These are phyloP conservation scores for Umbelopsis sp. DNA, from an alignment of 371 early-diverging fungal genomes.

Conservation along the genomic window DNA sequence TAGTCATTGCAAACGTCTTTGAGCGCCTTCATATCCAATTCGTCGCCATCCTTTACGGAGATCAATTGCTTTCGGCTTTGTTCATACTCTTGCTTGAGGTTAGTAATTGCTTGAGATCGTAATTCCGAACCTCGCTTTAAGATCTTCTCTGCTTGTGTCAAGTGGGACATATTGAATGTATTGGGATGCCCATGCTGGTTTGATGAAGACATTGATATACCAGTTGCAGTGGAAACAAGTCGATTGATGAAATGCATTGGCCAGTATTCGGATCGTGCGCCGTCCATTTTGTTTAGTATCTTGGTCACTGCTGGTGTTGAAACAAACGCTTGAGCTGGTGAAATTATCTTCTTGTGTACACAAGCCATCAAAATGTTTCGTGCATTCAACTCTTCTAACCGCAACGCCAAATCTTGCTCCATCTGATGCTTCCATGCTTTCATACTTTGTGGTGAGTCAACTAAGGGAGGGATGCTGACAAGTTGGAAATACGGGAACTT, in stretches of 20 bases:
- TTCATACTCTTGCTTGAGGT: conserved; percentile 1
- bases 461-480: conserved; percentile 29
- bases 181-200: conserved; percentile 26
- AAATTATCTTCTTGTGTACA: conserved; percentile 28
- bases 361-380: conserved; percentile 40
- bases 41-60: conserved; percentile 19
- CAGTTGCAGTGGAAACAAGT: conserved; percentile 39
- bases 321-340: conserved; percentile 16
- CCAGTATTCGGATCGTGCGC: conserved; percentile 45
- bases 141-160: conserved; percentile 30
- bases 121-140: conserved; percentile 24
- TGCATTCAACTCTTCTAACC: conserved; percentile 51
- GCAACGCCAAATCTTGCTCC: conserved; percentile 36
- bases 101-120: conserved; percentile 23
- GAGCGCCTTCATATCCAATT: conserved; percentile 30
- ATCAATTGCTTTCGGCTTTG: not conserved
- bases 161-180: conserved; percentile 23
- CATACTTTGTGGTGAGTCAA: conserved; percentile 22
- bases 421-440: conserved; percentile 30
- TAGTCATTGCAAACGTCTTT: conserved; percentile 49
- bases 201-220: conserved; percentile 32
- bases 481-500: conserved; percentile 19
- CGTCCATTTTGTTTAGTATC: conserved; percentile 22
- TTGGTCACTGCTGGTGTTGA: conserved; percentile 1
- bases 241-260: conserved; percentile 35